Conservation (phyloP, 2,329 filamentous ascomycete species). For the Epichloe glyceriae region DNA sequence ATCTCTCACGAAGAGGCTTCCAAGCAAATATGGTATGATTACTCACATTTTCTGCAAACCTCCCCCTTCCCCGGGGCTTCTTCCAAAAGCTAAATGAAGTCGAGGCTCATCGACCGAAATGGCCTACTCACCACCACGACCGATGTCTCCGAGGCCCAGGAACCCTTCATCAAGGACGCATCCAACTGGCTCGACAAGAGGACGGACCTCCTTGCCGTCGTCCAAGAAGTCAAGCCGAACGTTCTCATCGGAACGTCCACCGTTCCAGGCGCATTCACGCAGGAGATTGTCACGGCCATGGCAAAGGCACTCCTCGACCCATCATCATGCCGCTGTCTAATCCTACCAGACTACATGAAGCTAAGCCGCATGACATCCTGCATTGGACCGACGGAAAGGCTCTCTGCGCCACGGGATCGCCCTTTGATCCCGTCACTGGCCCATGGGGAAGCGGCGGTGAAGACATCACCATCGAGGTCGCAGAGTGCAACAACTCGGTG, state of each 20-base stretch:
- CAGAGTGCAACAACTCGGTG: slow-evolving; percentile 82
- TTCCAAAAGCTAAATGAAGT: neutral
- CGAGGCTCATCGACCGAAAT: slow-evolving; percentile 67
- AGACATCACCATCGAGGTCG: slow-evolving; percentile 36
- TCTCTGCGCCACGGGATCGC: slow-evolving; percentile 71
- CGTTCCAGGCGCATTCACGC: slow-evolving; percentile 60
- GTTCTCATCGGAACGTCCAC: slow-evolving; percentile 79
- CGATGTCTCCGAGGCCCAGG: slow-evolving; percentile 54
- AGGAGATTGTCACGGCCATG: slow-evolving; percentile 65
- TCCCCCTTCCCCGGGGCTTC: neutral
- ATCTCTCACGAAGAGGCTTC: slow-evolving; percentile 62
- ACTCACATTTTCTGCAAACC: too few relatives aligned
- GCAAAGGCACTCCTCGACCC: slow-evolving; percentile 57
- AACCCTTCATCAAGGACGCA: slow-evolving; percentile 50
- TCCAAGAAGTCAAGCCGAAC: slow-evolving; percentile 62
- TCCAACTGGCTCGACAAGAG: slow-evolving; percentile 48
- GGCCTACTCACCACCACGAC: slow-evolving; percentile 57
- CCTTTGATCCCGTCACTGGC: slow-evolving; percentile 60
- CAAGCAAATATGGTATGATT: slow-evolving; percentile 60
- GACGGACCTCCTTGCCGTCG: slow-evolving; percentile 48
- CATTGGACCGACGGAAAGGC: slow-evolving; percentile 68
- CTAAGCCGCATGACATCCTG: slow-evolving; percentile 61
- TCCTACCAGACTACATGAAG: slow-evolving; percentile 74
- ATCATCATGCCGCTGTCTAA: slow-evolving; percentile 74
- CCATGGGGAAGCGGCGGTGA: slow-evolving; percentile 36